Conservation (phyloP, 2,329 filamentous ascomycete species). For the Apiospora arundinis region DNA sequence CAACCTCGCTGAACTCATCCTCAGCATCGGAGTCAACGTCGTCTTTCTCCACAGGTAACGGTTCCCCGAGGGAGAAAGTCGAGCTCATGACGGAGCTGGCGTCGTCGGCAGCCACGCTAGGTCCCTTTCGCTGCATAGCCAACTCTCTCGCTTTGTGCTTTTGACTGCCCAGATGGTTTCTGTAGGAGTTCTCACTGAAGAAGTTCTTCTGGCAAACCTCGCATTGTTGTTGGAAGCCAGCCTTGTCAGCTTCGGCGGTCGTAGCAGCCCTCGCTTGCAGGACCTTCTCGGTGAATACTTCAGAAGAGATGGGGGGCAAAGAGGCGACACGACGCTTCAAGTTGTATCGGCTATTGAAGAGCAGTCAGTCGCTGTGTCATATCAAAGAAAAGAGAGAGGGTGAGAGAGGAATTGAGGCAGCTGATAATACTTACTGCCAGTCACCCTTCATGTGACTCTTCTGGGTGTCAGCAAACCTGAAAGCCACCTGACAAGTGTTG, state of each 20-base stretch:
- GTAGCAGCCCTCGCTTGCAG: conserved; percentile 86
- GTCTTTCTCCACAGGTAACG: conserved; percentile 57
- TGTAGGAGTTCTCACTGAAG: conserved; percentile 94
- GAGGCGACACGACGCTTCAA: conserved; percentile 92
- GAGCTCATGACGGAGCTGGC: conserved; percentile 86
- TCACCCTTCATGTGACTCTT: conserved; percentile 97
- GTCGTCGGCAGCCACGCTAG: conserved; percentile 65
- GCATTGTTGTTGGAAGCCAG: conserved; percentile 85
- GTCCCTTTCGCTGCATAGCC: conserved; percentile 46
- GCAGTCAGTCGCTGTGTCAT: conserved; percentile 26
- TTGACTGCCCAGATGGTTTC: conserved; percentile 88
- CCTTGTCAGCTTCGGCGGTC: conserved; percentile 84
- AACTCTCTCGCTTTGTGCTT: conserved; percentile 81
- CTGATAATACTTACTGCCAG: conserved; percentile 83
- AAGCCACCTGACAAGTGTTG: conserved; percentile 97
- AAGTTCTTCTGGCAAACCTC: conserved; percentile 88
- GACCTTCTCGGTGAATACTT: conserved; percentile 95
- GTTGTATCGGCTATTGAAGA: conserved; percentile 78
- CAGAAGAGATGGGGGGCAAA: conserved; percentile 87
- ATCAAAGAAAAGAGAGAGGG: conserved; percentile 2
- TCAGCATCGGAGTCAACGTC: conserved; percentile 71
- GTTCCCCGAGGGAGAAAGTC: conserved; percentile 88
- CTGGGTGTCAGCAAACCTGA: conserved; percentile 91
- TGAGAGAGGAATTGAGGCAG: background rate
- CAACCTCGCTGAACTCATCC: conserved; percentile 77